Evolutionary conservation across 2,329 filamentous ascomycete species (phyloP).

Genomic region (Bipolaris zeicola): DNA sequence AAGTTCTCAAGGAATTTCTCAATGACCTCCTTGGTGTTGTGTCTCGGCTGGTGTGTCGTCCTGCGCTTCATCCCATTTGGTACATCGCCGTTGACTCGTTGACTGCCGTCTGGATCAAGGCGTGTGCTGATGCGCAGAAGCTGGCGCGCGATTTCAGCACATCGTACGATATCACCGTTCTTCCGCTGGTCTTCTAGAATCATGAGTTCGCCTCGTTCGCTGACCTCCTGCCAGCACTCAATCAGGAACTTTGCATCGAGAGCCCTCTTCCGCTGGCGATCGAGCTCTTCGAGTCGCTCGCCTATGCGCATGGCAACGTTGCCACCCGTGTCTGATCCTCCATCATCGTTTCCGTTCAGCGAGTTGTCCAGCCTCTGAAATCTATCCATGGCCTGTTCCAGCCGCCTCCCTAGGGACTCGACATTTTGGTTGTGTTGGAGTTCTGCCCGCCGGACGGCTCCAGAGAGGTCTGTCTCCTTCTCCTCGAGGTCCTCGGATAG

Average conservation of each 20-base stretch:
- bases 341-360: constrained; percentile 68
- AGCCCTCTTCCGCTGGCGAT: constrained; percentile 86
- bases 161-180: constrained; percentile 89
- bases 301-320: constrained; percentile 95
- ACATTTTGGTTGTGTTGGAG: constrained; percentile 90
- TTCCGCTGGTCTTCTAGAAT: constrained; percentile 87
- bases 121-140: constrained; percentile 92
- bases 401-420: constrained; percentile 82
- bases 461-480: constrained; percentile 87
- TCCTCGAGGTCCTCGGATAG: constrained; percentile 85
- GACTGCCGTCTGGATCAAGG: constrained; percentile 73
- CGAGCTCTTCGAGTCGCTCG: constrained; percentile 89
- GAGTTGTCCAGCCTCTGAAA: constrained; percentile 90
- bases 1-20: constrained; percentile 96
- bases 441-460: constrained; percentile 88
- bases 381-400: constrained; percentile 88
- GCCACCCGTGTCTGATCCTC: constrained; percentile 66
- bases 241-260: constrained; percentile 94
- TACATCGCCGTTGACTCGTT: constrained; percentile 47
- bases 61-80: constrained; percentile 55
- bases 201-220: constrained; percentile 82
- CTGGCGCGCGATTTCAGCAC: constrained; percentile 91
- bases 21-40: constrained; percentile 82
- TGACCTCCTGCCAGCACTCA: constrained; percentile 95
- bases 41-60: constrained; percentile 48